Percentiles rank a stretch among this genome's conserved stretches.
phyloP scores from a whole-genome alignment of 1,139 yeast species.

The Candida tropicalis region DNA sequence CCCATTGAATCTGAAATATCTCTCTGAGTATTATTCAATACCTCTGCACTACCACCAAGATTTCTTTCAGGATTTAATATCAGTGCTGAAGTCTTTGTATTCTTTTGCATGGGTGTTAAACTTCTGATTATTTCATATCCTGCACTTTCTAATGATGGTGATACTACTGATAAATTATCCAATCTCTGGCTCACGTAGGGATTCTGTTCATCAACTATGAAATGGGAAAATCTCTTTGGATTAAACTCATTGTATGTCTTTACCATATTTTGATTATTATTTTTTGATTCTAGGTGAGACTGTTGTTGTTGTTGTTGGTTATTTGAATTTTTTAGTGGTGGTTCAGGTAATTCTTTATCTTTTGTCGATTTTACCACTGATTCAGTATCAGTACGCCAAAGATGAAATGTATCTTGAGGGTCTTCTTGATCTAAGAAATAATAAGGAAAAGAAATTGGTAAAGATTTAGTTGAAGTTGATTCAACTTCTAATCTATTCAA shows the following conservation, averaged over 20 bases:
- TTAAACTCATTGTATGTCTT: slow-evolving; percentile 18
- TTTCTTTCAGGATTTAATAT: slow-evolving; percentile 2
- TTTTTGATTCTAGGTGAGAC: too few relatives aligned
- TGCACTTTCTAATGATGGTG: slow-evolving; percentile 26
- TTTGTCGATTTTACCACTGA: neutral
- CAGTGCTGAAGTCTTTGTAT: slow-evolving; percentile 2
- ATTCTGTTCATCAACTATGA: slow-evolving; percentile 41
- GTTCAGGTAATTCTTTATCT: slow-evolving; percentile 3
- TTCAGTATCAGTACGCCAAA: slow-evolving; percentile 18
- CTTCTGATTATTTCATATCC: slow-evolving; percentile 17
- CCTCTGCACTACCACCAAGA: neutral
- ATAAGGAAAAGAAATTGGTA: slow-evolving; percentile 39
- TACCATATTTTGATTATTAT: neutral
- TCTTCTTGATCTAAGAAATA: slow-evolving; percentile 23
- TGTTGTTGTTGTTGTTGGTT: neutral
- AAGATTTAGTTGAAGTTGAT: slow-evolving; percentile 33
- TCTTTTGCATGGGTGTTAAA: neutral
- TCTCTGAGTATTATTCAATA: slow-evolving; percentile 10
- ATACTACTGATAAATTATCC: slow-evolving; percentile 29
- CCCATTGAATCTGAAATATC: slow-evolving; percentile 45
- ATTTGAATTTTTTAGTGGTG: neutral
- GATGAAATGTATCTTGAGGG: slow-evolving; percentile 36
- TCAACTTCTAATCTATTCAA: slow-evolving; percentile 33
- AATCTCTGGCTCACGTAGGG: slow-evolving; percentile 28
- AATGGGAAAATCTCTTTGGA: slow-evolving; percentile 44